These are phyloP conservation scores for Gymnopilus dilepis DNA, from an alignment of 768 basidiomycete species.

Conservation along the genomic window DNA sequence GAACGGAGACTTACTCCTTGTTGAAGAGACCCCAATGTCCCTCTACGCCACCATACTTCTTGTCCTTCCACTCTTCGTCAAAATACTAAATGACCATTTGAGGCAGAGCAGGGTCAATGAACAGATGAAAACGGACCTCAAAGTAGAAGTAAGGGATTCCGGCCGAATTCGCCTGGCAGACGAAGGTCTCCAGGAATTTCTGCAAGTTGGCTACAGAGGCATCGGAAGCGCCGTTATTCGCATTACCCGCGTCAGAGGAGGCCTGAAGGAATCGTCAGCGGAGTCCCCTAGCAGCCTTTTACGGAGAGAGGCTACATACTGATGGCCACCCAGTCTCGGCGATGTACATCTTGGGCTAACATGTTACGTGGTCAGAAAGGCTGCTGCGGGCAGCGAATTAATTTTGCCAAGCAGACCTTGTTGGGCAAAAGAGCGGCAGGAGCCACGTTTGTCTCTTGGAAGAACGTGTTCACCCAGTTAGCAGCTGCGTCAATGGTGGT, in stretches of 20 bases:
- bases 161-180: slow-evolving; percentile 85
- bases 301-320: slow-evolving; percentile 42
- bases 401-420: slow-evolving; percentile 35
- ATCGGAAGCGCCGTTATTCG: slow-evolving; percentile 67
- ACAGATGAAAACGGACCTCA: slow-evolving; percentile 50
- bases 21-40: slow-evolving; percentile 57
- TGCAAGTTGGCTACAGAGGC: slow-evolving; percentile 70
- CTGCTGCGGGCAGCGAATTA: not conserved
- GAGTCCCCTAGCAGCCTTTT: not conserved
- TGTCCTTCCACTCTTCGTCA: slow-evolving; percentile 85
- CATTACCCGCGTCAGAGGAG: slow-evolving; percentile 59
- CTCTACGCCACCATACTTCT: slow-evolving; percentile 79
- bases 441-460: slow-evolving; percentile 67
- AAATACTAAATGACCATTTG: slow-evolving; percentile 64
- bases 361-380: slow-evolving; percentile 6
- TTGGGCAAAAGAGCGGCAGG: slow-evolving; percentile 67
- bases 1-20: slow-evolving; percentile 41
- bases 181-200: slow-evolving; percentile 83
- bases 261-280: slow-evolving; percentile 32
- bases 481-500: slow-evolving; percentile 74
- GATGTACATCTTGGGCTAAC: slow-evolving; percentile 78
- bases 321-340: slow-evolving; percentile 91
- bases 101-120: too few relatives aligned
- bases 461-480: slow-evolving; percentile 83
- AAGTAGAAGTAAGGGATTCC: slow-evolving; percentile 88